phyloP scores from a whole-genome alignment of 2,329 filamentous ascomycete species.

The Diaporthe capsici region DNA sequence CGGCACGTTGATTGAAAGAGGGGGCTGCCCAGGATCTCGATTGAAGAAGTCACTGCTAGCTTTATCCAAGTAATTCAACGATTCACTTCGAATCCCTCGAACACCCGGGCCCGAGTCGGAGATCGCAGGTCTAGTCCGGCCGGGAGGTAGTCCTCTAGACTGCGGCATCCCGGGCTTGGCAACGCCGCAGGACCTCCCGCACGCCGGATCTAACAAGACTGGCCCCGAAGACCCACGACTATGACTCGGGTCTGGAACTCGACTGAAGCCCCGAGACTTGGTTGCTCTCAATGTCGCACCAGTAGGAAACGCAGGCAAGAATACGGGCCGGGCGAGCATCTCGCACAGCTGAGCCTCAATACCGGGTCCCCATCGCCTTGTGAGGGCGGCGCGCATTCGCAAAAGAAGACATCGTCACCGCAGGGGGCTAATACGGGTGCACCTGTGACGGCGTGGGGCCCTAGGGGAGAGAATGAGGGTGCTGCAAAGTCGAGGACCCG shows the following conservation, averaged over 20 bases:
- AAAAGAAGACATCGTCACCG: neutral
- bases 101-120: neutral
- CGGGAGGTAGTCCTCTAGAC: neutral
- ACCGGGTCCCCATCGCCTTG: neutral
- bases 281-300: neutral
- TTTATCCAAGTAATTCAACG: neutral
- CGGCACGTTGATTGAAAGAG: neutral
- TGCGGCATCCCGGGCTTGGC: neutral
- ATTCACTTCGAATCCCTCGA: neutral
- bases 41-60: neutral
- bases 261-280: neutral
- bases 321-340: neutral
- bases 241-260: neutral
- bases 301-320: neutral
- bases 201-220: neutral
- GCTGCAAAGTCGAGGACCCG: neutral
- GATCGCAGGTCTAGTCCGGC: neutral
- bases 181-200: neutral
- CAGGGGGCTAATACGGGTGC: neutral
- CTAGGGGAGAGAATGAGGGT: constrained; percentile 9
- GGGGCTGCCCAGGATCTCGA: too few species aligned
- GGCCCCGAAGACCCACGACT: neutral
- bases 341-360: neutral
- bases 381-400: neutral
- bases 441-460: constrained; percentile 21